These are phyloP conservation scores for Dichotomopilus funicola DNA, from an alignment of 2,329 filamentous ascomycete genomes.

Conservation along the genomic window DNA sequence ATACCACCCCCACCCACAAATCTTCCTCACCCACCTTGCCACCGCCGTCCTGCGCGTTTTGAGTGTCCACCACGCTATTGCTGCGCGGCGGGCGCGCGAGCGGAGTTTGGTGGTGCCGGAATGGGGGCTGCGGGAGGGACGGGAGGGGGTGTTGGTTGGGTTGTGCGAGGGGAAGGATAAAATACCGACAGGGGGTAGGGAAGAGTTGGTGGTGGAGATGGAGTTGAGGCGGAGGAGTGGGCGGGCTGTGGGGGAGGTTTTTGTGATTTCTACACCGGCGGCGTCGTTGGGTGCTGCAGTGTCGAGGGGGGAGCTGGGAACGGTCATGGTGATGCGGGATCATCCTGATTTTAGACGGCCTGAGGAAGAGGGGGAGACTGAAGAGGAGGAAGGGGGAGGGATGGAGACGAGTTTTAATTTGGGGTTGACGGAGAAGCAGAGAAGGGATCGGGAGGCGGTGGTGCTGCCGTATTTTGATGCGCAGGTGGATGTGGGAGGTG, in stretches of 20 bases:
- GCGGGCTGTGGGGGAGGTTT: constrained; percentile 64
- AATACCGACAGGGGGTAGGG: constrained; percentile 19
- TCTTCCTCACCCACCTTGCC: constrained; percentile 74
- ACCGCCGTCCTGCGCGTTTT: constrained; percentile 74
- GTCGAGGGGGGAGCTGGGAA: not conserved
- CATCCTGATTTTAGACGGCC: constrained; percentile 60
- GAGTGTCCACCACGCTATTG: constrained; percentile 67
- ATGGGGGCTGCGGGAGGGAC: constrained; percentile 70
- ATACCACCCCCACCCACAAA: constrained; percentile 64
- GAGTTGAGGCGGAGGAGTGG: constrained; percentile 82
- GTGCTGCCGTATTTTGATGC: constrained; percentile 96
- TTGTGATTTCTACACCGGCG: constrained; percentile 39
- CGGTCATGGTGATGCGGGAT: constrained; percentile 69
- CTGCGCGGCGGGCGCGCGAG: constrained; percentile 67
- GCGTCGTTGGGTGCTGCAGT: not conserved
- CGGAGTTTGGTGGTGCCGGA: constrained; percentile 67
- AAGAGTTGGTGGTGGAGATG: constrained; percentile 64
- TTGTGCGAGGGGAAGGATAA: constrained; percentile 38
- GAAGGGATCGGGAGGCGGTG: constrained; percentile 76
- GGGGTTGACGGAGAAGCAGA: constrained; percentile 84
- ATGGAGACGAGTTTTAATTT: constrained; percentile 77
- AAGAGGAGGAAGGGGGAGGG: constrained; percentile 41
- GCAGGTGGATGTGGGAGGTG: constrained; percentile 69
- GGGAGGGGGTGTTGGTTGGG: constrained; percentile 72
- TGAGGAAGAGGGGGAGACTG: constrained; percentile 49